phyloP scores from a whole-genome alignment of 2,329 filamentous ascomycete species.

The Claviceps sorghi region DNA sequence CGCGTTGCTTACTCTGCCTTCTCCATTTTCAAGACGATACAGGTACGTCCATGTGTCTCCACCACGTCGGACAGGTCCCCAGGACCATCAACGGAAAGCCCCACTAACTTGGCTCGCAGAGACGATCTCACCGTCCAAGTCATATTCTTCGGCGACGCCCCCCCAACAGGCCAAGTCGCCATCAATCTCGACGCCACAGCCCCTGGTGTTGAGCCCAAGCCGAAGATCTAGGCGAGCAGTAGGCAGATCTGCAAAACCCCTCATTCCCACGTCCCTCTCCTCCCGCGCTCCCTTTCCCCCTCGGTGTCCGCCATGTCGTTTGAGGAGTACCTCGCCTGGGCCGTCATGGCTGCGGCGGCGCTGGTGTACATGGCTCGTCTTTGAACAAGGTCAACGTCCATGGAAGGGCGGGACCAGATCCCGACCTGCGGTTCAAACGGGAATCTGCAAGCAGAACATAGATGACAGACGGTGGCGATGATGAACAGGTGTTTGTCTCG shows the following conservation, averaged over 20 bases:
- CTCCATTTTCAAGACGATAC: constrained; percentile 82
- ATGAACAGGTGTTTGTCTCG: too few species aligned
- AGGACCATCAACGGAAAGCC: too few species aligned
- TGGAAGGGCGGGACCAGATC: too few species aligned
- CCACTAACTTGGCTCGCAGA: constrained; percentile 26
- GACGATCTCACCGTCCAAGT: constrained; percentile 96
- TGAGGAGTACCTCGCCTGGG: neutral
- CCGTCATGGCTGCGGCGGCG: neutral
- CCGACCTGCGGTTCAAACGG: too few species aligned
- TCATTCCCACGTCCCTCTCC: neutral
- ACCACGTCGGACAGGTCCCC: too few species aligned
- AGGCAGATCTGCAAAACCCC: neutral
- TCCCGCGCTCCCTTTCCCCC: too few species aligned
- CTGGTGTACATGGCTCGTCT: neutral
- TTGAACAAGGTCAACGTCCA: neutral
- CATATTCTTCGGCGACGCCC: constrained; percentile 86
- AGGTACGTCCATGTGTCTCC: constrained; percentile 45
- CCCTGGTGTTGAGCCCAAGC: constrained; percentile 19
- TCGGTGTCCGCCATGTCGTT: neutral
- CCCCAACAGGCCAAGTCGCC: constrained; percentile 62
- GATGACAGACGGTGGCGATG: too few species aligned
- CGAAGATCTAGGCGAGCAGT: constrained; percentile 22
- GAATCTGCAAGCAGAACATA: too few species aligned
- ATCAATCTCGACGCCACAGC: constrained; percentile 81
- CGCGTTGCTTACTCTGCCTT: constrained; percentile 77